Evolutionary conservation across 2,329 filamentous ascomycete genomes (phyloP), one percentile per base, ranked within the genome.

Genomic region (Claviceps pazoutovae): DNA sequence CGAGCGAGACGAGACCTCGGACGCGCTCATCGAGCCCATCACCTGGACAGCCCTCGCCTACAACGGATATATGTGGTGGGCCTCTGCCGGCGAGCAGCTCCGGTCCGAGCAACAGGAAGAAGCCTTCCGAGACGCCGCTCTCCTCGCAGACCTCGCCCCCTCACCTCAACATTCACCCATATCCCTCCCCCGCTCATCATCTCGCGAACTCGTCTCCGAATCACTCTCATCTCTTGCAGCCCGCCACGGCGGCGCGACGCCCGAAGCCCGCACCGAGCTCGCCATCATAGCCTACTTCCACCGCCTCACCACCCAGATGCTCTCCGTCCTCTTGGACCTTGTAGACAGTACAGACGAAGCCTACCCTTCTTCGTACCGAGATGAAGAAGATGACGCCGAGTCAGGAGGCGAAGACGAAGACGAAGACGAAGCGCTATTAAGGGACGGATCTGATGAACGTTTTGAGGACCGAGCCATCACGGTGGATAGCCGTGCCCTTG

Each of bases 41-140:
- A 82, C 76, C 43, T 86, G 82, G 87, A 75, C 84, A 0, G 81
- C 84, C 1, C 76, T 91, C 26, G 87, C 87, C 5, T 93, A 91
- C 67, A 80, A 79, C 51, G 83, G 84, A 23, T 90, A 91, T 70
- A 88, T 91, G 78, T 93, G 87, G 87, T 93, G 88, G 87, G 86
- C 87, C 2, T 88, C 83, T 16, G 86, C 87, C 0, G 87, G 86
- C 53, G 87, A 93, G 66, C 79, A 84, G 64, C 71, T 77, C 7
- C 73, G 76, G 17, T 73, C 78, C 48, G 77, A 80, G 50, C 76
- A 82, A 56, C 73, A 77, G 19, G 80, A 83, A 57, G 78, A 81
- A 58, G 64, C 68, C 48, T 73, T 70, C 46, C 72, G 71, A 46
- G 81, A 84, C 59, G 70, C 73, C 7, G 66, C 73, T 2, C 71